Evolutionary conservation across 352 stramenopile species (phyloP).

Genomic region (Halophytophthora batemanensis): DNA sequence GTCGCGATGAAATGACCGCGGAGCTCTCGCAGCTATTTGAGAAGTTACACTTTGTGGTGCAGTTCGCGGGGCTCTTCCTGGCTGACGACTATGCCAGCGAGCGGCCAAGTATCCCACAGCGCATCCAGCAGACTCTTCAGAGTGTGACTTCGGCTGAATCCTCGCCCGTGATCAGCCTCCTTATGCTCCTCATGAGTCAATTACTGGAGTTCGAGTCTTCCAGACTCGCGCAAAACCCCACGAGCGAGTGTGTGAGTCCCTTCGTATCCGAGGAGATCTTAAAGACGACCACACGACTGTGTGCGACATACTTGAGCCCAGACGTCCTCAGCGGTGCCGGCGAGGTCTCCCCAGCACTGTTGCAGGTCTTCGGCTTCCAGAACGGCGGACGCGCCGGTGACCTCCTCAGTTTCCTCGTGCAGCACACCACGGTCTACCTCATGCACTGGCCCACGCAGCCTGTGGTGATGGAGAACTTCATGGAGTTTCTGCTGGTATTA

Average conservation of each 20-base stretch:
- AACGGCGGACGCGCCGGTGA: constrained; percentile 46
- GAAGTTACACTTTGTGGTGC: constrained; percentile 75
- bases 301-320: constrained; percentile 68
- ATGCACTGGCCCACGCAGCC: constrained; percentile 82
- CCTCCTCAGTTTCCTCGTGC: constrained; percentile 68
- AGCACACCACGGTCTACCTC: constrained; percentile 66
- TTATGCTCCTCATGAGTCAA: constrained; percentile 67
- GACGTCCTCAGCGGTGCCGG: constrained; percentile 39
- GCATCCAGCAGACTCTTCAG: constrained; percentile 47
- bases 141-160: constrained; percentile 14
- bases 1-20: constrained; percentile 49
- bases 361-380: constrained; percentile 68
- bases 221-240: constrained; percentile 51
- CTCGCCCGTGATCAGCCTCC: constrained; percentile 50
- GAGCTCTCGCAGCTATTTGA: constrained; percentile 68
- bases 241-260: constrained; percentile 60
- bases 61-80: constrained; percentile 75
- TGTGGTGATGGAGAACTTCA: constrained; percentile 79
- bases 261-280: constrained; percentile 81
- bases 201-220: constrained; percentile 67
- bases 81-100: constrained; percentile 80
- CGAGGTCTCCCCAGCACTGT: constrained; percentile 41
- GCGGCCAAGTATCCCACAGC: constrained; percentile 57
- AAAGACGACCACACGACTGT: constrained; percentile 66
- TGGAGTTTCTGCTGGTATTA: constrained; percentile 71